Evolutionary conservation across 495 filamentous ascomycete species (phyloP).

Genomic region (Schizothecium vesticola): DNA sequence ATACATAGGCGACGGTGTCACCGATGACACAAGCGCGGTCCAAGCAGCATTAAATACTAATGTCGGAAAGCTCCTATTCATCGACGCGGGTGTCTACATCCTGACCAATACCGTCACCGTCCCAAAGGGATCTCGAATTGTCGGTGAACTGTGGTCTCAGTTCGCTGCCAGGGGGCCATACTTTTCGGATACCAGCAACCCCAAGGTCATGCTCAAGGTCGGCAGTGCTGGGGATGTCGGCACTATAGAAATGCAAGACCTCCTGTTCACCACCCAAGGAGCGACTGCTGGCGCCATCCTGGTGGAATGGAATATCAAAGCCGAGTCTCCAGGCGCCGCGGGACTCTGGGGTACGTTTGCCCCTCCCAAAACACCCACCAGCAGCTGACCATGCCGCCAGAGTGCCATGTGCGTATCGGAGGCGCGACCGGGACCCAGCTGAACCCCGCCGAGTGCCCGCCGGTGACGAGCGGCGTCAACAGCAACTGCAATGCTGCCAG

Average conservation of each 20-base stretch:
- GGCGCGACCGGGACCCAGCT: neutral
- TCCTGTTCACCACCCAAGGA: constrained; percentile 68
- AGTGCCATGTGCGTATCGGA: neutral
- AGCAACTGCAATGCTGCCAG: constrained; percentile 50
- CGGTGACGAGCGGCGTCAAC: no score
- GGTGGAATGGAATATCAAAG: constrained; percentile 73
- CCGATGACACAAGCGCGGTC: constrained; percentile 43
- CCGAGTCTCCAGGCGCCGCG: neutral
- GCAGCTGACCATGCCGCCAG: neutral
- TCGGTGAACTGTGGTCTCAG: constrained; percentile 36
- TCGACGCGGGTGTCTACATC: constrained; percentile 27
- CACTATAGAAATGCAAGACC: constrained; percentile 71
- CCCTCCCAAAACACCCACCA: neutral
- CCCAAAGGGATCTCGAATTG: constrained; percentile 42
- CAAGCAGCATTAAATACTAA: neutral
- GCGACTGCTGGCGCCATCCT: constrained; percentile 74
- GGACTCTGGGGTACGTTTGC: neutral
- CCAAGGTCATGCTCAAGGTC: constrained; percentile 61
- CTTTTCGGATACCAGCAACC: constrained; percentile 49
- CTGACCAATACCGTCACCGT: constrained; percentile 33
- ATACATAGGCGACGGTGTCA: constrained; percentile 64
- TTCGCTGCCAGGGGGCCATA: constrained; percentile 33
- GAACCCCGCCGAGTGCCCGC: neutral
- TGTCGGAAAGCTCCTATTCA: constrained; percentile 23
- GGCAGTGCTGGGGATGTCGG: constrained; percentile 69